phyloP scores from a whole-genome alignment of 768 basidiomycete genomes.

The Psilocybe cubensis region DNA sequence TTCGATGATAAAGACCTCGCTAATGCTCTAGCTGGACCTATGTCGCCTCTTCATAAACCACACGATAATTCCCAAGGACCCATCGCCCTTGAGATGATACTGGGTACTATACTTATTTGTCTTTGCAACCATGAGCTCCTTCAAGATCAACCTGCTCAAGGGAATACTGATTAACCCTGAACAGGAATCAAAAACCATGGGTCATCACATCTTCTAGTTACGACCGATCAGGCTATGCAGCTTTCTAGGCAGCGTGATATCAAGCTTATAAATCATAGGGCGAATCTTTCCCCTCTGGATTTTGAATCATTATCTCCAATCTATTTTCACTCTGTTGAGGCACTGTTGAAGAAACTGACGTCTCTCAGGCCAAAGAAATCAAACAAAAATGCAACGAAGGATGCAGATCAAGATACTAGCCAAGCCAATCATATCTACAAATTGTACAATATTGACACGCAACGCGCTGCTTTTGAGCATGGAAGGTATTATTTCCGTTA shows the following conservation, averaged over 20 bases:
- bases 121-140: not conserved
- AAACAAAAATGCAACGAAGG: constrained; percentile 35
- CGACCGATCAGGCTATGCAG: constrained; percentile 32
- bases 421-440: constrained; percentile 44
- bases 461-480: constrained; percentile 50
- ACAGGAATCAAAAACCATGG: constrained; percentile 48
- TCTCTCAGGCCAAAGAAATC: constrained; percentile 44
- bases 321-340: constrained; percentile 32
- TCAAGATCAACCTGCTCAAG: not conserved
- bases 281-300: constrained; percentile 13
- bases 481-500: constrained; percentile 37
- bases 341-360: constrained; percentile 41
- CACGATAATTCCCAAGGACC: constrained; percentile 12
- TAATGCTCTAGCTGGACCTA: constrained; percentile 23
- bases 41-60: constrained; percentile 35
- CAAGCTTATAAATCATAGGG: not conserved
- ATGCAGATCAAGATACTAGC: constrained; percentile 40
- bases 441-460: constrained; percentile 20
- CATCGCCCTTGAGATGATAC: constrained; percentile 45
- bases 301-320: constrained; percentile 56
- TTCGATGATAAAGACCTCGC: constrained; percentile 40
- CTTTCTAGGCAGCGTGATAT: not conserved
- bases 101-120: constrained; percentile 38
- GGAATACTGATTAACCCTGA: not conserved
- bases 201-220: constrained; percentile 48